A percentile compares a stretch with the other conserved stretches of the same genome.
These are phyloP conservation scores for Trichoderma virens DNA, from an alignment of 495 filamentous ascomycete species.

Conservation along the genomic window DNA sequence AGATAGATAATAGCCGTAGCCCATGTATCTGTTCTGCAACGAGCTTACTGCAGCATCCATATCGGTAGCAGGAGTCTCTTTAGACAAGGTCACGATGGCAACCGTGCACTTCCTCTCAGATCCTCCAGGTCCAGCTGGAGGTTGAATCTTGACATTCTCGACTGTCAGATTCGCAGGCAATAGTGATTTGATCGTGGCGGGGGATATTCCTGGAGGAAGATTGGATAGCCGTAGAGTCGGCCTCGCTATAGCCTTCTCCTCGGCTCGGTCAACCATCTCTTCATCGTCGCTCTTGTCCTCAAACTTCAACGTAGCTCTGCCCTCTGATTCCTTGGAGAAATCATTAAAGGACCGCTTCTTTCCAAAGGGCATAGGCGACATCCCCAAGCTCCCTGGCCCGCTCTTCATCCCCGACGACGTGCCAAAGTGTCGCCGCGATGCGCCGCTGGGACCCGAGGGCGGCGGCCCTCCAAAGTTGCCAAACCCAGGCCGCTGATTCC, in stretches of 20 bases:
- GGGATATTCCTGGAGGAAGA: slow-evolving; percentile 57
- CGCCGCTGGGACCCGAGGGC: slow-evolving; percentile 13
- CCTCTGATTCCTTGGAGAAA: slow-evolving; percentile 23
- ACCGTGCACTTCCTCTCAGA: slow-evolving; percentile 69
- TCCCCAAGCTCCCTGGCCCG: slow-evolving; percentile 71
- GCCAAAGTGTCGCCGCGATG: slow-evolving; percentile 37
- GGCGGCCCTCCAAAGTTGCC: slow-evolving; percentile 21
- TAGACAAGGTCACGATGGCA: slow-evolving; percentile 77
- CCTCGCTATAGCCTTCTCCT: slow-evolving; percentile 70
- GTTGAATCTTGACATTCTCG: slow-evolving; percentile 69
- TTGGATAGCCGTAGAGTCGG: slow-evolving; percentile 74
- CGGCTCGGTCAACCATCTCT: slow-evolving; percentile 37
- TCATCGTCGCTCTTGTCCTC: slow-evolving; percentile 42
- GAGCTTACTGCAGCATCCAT: slow-evolving; percentile 73
- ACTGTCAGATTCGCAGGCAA: slow-evolving; percentile 61
- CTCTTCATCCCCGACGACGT: slow-evolving; percentile 41
- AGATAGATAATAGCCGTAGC: slow-evolving; percentile 75
- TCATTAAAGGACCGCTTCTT: slow-evolving; percentile 42
- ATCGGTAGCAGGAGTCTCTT: slow-evolving; percentile 76
- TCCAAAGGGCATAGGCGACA: slow-evolving; percentile 42
- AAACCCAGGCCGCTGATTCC: slow-evolving; percentile 24
- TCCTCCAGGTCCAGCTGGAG: slow-evolving; percentile 31
- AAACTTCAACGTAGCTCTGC: slow-evolving; percentile 28
- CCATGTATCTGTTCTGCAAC: slow-evolving; percentile 80
- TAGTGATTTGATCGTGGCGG: slow-evolving; percentile 63